Evolutionary conservation across 352 stramenopile genomes (phyloP), one percentile per base, ranked within the genome.

Genomic region (Phytophthora sansomeana): DNA sequence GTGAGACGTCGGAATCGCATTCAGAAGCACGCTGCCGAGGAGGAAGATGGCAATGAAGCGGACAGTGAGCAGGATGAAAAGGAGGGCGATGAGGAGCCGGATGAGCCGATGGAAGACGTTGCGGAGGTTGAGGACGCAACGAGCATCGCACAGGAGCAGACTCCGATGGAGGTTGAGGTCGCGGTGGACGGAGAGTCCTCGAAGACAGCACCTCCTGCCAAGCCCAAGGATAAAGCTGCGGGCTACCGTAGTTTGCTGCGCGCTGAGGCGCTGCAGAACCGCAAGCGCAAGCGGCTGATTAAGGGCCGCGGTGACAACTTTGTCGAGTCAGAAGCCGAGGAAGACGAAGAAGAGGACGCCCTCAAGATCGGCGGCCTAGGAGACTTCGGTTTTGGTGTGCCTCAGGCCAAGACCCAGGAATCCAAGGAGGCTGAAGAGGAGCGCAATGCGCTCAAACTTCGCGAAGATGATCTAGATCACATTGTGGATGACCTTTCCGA

Each of bases 401-500:
- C 85, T 0, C 77, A 90, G 61, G 78, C 76, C 5, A 77, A 83
- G 32, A 92, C 81, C 5, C 80, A 90, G 26, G 85, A 87, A 49
- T 85, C 77, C 4, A 93, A 89, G 55, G 88, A 96, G 16, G 80
- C 81, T 0, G 83, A 93, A 65, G 88, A 94, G 13, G 85, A 94
- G 58, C 82, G 80, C 14, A 87, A 84, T 11, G 85, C 85, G 7
- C 72, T 96, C 7, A 85, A 87, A 54, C 64, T 94, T 55, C 84
- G 80, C 11, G 81, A 93, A 29, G 88, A 91, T 30, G 88, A 96
- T 57, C 75, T 96, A 10, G 85, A 94, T 29, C 80, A 88, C 54
- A 96, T 96, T 65, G 88, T 96, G 4, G 88, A 96, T 59, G 86
- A 96, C 16, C 68, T 96, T 5, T 96, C 88, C 3, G 88, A 96